Evolutionary conservation across 148 eudicot genomes (phyloP), one percentile per base, ranked within the genome.

Genomic region (Simmondsia chinensis): DNA sequence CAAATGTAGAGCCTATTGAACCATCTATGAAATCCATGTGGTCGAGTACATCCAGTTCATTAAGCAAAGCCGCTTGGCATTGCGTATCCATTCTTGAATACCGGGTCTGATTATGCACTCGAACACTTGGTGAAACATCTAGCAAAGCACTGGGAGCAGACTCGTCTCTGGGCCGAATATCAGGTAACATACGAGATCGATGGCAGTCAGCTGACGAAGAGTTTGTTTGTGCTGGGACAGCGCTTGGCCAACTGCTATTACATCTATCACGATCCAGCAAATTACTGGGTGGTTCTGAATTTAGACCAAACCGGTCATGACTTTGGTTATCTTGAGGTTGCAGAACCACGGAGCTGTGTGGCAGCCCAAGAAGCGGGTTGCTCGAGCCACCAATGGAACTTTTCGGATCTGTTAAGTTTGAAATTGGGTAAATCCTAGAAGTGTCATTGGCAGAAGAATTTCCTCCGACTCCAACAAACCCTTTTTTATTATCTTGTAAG

Each of bases 171-270:
- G 23, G 41, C 53, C 14, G 46, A 22, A 49, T 54, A 40, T 48
- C 21, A 32, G 63, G n/a, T n/a, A n/a, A n/a, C n/a, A n/a, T n/a
- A n/a, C n/a, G n/a, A n/a, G n/a, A n/a, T n/a, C n/a, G n/a, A n/a
- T n/a, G n/a, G n/a, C n/a, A n/a, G n/a, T n/a, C n/a, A n/a, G n/a
- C n/a, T n/a, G n/a, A n/a, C n/a, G n/a, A n/a, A n/a, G n/a, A n/a
- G n/a, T n/a, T 42, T 38, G 75, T 14, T 39, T 68, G 61, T 7
- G 73, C 50, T 29, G 49, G 81, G 29, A 53, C 55, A 44, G 66
- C 66, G 39, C 28, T 19, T 13, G 66, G 58, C 79, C 78, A 72
- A 46, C 52, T 60, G 20, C 47, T 50, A 26, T 43, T 54, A 15
- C 47, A 57, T 60, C 71, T 57, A 22, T 24, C 46, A 40, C 52